Base-by-base conservation (phyloP, 768 basidiomycete species). In the Lactarius sp. region DNA sequence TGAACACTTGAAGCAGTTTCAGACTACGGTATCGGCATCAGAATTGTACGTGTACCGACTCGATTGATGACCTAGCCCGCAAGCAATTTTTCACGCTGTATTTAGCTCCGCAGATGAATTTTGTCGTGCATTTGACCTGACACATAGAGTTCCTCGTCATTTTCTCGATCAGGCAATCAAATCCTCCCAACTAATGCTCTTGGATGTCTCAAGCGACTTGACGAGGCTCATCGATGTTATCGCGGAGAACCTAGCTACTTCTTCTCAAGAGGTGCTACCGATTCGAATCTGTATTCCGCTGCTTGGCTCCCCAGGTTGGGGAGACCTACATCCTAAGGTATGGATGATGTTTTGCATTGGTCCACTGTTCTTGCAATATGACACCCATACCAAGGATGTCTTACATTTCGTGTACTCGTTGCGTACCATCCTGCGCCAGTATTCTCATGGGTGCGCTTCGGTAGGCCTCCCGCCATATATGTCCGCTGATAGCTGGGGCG, bases 1-100 rank as follows among this genome's bases (percentile, higher is more conserved):
- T 74, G 92, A 93, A 70, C 82, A 86, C 61, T 90, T 98, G 90
- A 91, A 88, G 76, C 86, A 81, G 75, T 96, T 97, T 73, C 84
- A 92, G 76, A 97, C 94, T 4, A 93, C 92, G 2, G 85, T 94
- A 22, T 72, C 78, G 42, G 66, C 77, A 53, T 72, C 79, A 51
- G 75, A 75, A 66, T 75, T 76, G 79, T 83, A 79, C 73, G 84
- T 82, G 62, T 57, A 56, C 37, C 52, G 22, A 47, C 44, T 52
- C 50, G 52, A 61, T 52, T 52, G 27, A 42, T 62, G 59, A 49
- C 50, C 10, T 49, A 22, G 27, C 20, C 47, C 12, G 36, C 33
- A 47, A 9, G 37, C 20, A 42, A 50, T 34, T 60, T 57, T 68
- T 52, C 58, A 63, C 64, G 33, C 36, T 53, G 41, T 57, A 14